These are phyloP conservation scores for Nemania sp. DNA, from an alignment of 2,329 filamentous ascomycete species.

Conservation along the genomic window DNA sequence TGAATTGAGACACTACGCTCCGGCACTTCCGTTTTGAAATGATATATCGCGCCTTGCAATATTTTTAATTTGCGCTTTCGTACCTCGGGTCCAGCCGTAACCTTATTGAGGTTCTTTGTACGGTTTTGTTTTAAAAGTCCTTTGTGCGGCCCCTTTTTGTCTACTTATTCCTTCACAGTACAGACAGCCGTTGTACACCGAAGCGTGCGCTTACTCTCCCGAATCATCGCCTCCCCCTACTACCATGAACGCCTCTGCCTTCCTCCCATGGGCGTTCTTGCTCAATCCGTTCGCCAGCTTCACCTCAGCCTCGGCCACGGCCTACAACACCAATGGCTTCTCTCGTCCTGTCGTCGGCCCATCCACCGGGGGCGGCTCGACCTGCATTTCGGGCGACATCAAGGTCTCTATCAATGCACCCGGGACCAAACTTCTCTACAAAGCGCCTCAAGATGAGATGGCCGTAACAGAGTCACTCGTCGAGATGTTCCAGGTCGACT, in stretches of 20 bases:
- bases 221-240: too few relatives aligned
- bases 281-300: constrained; percentile 35
- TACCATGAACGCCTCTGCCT: constrained; percentile 35
- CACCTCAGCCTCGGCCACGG: constrained; percentile 26
- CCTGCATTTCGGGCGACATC: constrained; percentile 38
- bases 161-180: too few relatives aligned
- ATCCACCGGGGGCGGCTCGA: constrained; percentile 40
- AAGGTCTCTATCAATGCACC: constrained; percentile 39
- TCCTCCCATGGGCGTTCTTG: constrained; percentile 33
- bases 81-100: too few relatives aligned
- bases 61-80: too few relatives aligned
- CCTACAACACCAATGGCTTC: constrained; percentile 35
- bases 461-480: constrained; percentile 39
- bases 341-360: constrained; percentile 36
- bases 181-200: too few relatives aligned
- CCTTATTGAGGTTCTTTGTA: too few relatives aligned
- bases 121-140: too few relatives aligned
- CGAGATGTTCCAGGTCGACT: constrained; percentile 41
- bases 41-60: too few relatives aligned
- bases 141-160: too few relatives aligned
- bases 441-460: constrained; percentile 39
- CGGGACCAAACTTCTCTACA: constrained; percentile 39
- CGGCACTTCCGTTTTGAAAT: too few relatives aligned
- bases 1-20: too few relatives aligned
- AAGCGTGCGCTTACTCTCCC: too few relatives aligned